phyloP scores from a whole-genome alignment of 495 filamentous ascomycete genomes.

The Neurospora sp. region DNA sequence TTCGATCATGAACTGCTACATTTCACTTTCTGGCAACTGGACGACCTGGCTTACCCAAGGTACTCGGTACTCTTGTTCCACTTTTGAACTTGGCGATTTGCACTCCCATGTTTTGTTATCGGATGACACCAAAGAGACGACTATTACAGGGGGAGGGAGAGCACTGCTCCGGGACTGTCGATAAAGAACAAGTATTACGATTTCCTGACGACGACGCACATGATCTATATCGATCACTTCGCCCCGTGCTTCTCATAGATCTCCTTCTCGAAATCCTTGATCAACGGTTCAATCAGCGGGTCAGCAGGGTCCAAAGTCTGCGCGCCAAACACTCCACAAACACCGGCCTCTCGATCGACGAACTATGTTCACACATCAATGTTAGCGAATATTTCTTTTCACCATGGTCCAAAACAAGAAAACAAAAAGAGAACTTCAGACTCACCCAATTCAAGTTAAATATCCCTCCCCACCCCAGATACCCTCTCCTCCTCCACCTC shows the following conservation, averaged over 20 bases:
- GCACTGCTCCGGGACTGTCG: too few relatives aligned
- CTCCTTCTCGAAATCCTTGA: slow-evolving; percentile 22
- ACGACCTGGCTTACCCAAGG: too few relatives aligned
- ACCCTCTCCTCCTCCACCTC: slow-evolving; percentile 15
- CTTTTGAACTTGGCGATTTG: too few relatives aligned
- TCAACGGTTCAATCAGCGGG: slow-evolving; percentile 11
- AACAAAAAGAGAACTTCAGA: not conserved
- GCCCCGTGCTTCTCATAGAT: slow-evolving; percentile 14
- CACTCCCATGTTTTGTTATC: too few relatives aligned
- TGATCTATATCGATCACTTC: not conserved
- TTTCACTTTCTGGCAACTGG: too few relatives aligned
- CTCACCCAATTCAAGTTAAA: slow-evolving; percentile 25
- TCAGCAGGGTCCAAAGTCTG: slow-evolving; percentile 19
- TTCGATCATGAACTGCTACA: too few relatives aligned
- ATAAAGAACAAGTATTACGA: too few relatives aligned
- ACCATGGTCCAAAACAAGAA: not conserved
- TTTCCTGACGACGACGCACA: too few relatives aligned
- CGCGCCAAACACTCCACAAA: slow-evolving; percentile 25
- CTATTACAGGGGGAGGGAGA: too few relatives aligned
- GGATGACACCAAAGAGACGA: too few relatives aligned
- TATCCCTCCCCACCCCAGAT: slow-evolving; percentile 27
- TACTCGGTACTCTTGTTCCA: too few relatives aligned
- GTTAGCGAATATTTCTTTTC: slow-evolving; percentile 1
- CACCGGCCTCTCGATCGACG: slow-evolving; percentile 23
- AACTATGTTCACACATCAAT: slow-evolving; percentile 11